Evolutionary conservation across 441 rosid species (phyloP).

Genomic region (Flueggea neowawraea): DNA sequence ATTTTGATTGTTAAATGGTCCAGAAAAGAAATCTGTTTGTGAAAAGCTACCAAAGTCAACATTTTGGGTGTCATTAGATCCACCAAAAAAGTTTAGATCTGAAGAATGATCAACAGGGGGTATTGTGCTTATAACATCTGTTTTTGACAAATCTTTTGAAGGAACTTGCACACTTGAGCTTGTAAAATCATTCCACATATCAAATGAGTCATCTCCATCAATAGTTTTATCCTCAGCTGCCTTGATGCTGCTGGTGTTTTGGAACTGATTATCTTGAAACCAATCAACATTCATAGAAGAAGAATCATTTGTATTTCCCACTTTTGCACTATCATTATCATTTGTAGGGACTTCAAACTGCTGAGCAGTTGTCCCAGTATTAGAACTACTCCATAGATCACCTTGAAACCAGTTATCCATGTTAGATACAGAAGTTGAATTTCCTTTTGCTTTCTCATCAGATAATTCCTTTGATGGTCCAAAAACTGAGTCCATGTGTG

Average conservation of each 20-base stretch:
- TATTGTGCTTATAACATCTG: constrained; percentile 21
- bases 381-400: constrained; percentile 37
- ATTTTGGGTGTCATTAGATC: constrained; percentile 20
- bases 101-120: constrained; percentile 29
- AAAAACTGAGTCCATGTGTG: constrained; percentile 63
- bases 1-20: constrained; percentile 27
- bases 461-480: constrained; percentile 41
- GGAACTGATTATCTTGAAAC: constrained; percentile 37
- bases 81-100: constrained; percentile 33
- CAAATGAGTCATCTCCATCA: constrained; percentile 52
- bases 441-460: constrained; percentile 29
- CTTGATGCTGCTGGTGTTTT: constrained; percentile 26
- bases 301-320: constrained; percentile 13
- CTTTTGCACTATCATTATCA: constrained; percentile 21
- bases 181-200: constrained; percentile 62
- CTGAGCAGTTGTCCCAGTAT: constrained; percentile 15
- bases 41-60: constrained; percentile 32
- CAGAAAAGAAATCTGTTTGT: constrained; percentile 40
- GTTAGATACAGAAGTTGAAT: constrained; percentile 26
- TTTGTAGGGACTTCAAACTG: constrained; percentile 16
- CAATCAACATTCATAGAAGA: constrained; percentile 39
- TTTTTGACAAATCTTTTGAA: constrained; percentile 21
- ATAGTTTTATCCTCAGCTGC: constrained; percentile 23
- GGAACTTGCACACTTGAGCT: constrained; percentile 39
- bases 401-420: constrained; percentile 46